These are phyloP conservation scores for Candida pseudoglaebosa DNA, from an alignment of 805 yeast species.

Conservation along the genomic window DNA sequence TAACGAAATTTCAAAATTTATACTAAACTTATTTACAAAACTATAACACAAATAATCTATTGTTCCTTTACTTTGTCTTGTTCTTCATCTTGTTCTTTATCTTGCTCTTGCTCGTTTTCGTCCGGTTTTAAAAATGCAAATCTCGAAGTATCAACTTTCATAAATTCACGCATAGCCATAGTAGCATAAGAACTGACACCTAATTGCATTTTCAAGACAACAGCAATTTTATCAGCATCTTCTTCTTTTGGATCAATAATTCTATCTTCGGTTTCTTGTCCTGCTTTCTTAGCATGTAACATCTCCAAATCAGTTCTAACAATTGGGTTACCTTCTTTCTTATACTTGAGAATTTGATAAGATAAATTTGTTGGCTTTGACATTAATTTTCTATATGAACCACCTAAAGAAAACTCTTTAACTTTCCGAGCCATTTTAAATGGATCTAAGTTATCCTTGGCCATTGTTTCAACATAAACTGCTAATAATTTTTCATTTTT, in stretches of 20 bases:
- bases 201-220: constrained; percentile 70
- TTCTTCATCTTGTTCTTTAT: too few species aligned
- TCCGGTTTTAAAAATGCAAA: constrained; percentile 13
- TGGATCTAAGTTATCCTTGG: constrained; percentile 78
- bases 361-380: constrained; percentile 62
- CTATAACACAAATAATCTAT: too few species aligned
- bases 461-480: constrained; percentile 71
- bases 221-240: constrained; percentile 54
- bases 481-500: constrained; percentile 54
- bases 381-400: constrained; percentile 77
- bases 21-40: too few species aligned
- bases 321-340: constrained; percentile 58
- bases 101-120: neutral
- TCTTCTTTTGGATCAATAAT: constrained; percentile 23
- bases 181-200: constrained; percentile 94
- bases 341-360: constrained; percentile 59
- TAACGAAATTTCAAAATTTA: too few species aligned
- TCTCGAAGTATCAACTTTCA: constrained; percentile 68
- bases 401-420: constrained; percentile 86
- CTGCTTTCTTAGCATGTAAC: constrained; percentile 22
- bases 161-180: constrained; percentile 90
- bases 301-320: constrained; percentile 73
- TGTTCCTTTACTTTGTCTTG: too few species aligned
- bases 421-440: constrained; percentile 78
- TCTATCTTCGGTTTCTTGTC: constrained; percentile 17